Conservation (phyloP, 768 basidiomycete species). For the Boletus huronensis region DNA sequence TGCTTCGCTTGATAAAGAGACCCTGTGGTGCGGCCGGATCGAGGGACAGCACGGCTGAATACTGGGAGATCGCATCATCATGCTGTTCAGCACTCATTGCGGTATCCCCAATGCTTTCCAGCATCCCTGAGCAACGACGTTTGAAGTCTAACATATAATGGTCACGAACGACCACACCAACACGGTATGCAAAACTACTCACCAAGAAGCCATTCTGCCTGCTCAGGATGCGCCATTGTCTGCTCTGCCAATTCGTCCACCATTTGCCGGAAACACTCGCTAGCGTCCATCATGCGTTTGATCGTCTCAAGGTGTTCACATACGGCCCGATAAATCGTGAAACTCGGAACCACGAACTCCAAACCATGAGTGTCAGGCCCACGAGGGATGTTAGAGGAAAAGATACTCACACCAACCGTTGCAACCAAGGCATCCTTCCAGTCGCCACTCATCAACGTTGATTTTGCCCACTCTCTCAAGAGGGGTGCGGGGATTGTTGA, state of each 20-base stretch:
- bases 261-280: background rate
- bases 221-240: background rate
- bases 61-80: background rate
- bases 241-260: background rate
- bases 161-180: background rate
- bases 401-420: background rate
- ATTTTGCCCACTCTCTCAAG: no score
- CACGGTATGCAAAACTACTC: background rate
- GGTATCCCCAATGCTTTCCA: background rate
- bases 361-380: background rate
- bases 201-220: background rate
- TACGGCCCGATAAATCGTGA: background rate
- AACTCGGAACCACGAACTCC: background rate
- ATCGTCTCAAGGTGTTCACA: background rate
- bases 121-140: background rate
- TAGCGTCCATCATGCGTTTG: background rate
- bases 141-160: background rate
- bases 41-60: background rate
- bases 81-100: background rate
- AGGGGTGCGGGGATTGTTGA: no score
- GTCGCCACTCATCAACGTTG: background rate
- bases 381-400: background rate
- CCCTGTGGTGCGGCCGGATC: background rate
- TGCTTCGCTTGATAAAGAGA: conserved; percentile 9
- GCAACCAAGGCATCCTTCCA: background rate